Conservation (phyloP, 2,329 filamentous ascomycete genomes). For the Bipolaris victoriae region DNA sequence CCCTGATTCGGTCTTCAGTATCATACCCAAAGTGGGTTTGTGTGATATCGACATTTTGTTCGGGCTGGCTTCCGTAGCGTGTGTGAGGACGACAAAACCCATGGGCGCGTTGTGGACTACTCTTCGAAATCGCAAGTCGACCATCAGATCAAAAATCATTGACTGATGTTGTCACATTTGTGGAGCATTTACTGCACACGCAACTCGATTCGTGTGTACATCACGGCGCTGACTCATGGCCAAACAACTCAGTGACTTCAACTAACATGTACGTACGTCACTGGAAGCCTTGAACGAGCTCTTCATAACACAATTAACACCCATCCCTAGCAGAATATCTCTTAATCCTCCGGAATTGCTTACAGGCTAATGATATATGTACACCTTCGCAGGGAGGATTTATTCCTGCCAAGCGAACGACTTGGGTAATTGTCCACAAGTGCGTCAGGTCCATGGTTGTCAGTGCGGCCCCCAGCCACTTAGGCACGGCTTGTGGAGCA, state of each 20-base stretch:
- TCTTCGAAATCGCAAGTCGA: not conserved
- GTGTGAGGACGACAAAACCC: not conserved
- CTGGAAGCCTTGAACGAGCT: not conserved
- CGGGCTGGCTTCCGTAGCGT: not conserved
- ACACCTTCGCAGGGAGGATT: not conserved
- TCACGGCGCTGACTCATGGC: not conserved
- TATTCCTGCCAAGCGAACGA: not conserved
- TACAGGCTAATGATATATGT: conserved; percentile 1
- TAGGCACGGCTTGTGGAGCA: conserved; percentile 25
- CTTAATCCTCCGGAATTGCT: not conserved
- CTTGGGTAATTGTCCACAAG: not conserved
- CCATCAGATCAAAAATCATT: not conserved
- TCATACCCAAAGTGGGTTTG: not conserved
- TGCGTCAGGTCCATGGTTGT: conserved; percentile 1
- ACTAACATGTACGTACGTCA: not conserved
- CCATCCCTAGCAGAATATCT: not conserved
- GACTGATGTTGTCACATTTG: not conserved
- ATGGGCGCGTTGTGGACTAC: not conserved
- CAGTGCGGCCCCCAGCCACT: conserved; percentile 2
- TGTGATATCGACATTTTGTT: not conserved
- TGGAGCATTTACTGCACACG: not conserved
- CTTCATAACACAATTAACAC: no score
- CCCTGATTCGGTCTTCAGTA: not conserved
- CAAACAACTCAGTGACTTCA: not conserved
- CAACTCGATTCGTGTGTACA: conserved; percentile 1